Base-by-base conservation (phyloP, 306 rosid species). In the Spatholobus suberectus region DNA sequence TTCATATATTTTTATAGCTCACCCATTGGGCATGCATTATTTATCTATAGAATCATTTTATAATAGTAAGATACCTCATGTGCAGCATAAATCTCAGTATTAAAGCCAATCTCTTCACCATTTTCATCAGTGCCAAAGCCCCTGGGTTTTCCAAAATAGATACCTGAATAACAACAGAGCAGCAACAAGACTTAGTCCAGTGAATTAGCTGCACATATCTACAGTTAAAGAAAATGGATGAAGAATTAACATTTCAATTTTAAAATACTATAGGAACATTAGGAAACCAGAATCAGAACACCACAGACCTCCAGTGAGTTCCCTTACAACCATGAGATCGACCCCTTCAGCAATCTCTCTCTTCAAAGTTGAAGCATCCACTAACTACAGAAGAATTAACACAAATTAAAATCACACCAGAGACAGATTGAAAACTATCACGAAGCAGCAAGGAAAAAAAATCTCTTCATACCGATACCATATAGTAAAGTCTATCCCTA, bases 251-350 rank as follows among this genome's bases (percentile, higher is more conserved):
- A 21, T 24, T 51, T 51, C 29, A 35, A 54, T 68, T 4, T 21
- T 76, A 3, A 72, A 69, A 13, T 29, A 29, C 34, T 73, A 21
- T 44, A 54, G 8, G 26, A 70, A 44, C 46, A 63, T 17, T 32
- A 7, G 27, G 23, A 77, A 82, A 65, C 43, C 35, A 77, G 66
- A 77, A 35, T 9, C 8, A 61, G 61, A 67, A 80, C 14, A 67
- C 13, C n/a, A 72, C 89, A 76, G 82, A 96, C 99, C 99, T 88
- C 98, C 98, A 20, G 96, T 96, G 68, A 96, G 94, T 80, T 96
- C 99, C 85, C 98, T 90, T 78, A 96, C 88, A 87, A 96, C 96
- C 96, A 96, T 90, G 78, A 96, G 89, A 85, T 96, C 96, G 59
- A 93, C 98, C 82, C 98, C 98, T 81, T 92, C 96, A 37, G 89